These are phyloP conservation scores for Rhodotorula graminis DNA, from an alignment of 768 basidiomycete genomes.

Conservation along the genomic window DNA sequence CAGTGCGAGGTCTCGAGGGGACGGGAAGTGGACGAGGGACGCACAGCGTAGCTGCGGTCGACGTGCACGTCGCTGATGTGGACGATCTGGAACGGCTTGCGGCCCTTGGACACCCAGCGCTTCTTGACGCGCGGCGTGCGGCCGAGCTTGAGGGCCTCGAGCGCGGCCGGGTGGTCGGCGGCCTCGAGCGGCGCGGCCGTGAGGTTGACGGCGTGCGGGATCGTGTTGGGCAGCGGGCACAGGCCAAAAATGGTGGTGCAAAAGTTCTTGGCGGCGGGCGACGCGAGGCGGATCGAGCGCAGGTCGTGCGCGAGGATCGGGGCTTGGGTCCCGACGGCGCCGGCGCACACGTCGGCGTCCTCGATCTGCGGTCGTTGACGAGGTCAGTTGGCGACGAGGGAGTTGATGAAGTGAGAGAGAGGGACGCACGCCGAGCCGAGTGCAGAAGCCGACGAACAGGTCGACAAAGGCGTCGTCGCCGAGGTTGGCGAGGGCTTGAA, in stretches of 20 bases:
- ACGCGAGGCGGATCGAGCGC: constrained; percentile 53
- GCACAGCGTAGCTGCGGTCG: constrained; percentile 56
- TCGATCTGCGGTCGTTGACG: constrained; percentile 48
- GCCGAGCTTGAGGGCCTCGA: constrained; percentile 47
- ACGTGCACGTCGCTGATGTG: constrained; percentile 65
- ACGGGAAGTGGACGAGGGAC: no score
- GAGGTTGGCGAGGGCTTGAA: constrained; percentile 53
- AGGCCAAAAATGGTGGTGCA: constrained; percentile 58
- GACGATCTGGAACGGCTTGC: constrained; percentile 54
- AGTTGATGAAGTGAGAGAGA: background rate
- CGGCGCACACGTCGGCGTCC: constrained; percentile 60
- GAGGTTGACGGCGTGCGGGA: constrained; percentile 26
- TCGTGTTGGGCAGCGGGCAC: constrained; percentile 48
- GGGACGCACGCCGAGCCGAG: constrained; percentile 48
- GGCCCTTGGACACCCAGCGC: constrained; percentile 1
- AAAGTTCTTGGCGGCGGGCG: constrained; percentile 56
- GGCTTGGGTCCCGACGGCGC: constrained; percentile 54
- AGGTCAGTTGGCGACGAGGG: background rate
- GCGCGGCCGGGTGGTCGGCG: constrained; percentile 44
- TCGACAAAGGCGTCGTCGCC: constrained; percentile 54
- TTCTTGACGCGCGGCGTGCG: background rate
- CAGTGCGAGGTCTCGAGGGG: background rate
- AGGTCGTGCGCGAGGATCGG: constrained; percentile 60
- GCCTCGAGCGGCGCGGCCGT: constrained; percentile 45
- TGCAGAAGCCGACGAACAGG: constrained; percentile 53